These are phyloP conservation scores for Lachnellula occidentalis DNA, from an alignment of 2,329 filamentous ascomycete genomes.

Conservation along the genomic window DNA sequence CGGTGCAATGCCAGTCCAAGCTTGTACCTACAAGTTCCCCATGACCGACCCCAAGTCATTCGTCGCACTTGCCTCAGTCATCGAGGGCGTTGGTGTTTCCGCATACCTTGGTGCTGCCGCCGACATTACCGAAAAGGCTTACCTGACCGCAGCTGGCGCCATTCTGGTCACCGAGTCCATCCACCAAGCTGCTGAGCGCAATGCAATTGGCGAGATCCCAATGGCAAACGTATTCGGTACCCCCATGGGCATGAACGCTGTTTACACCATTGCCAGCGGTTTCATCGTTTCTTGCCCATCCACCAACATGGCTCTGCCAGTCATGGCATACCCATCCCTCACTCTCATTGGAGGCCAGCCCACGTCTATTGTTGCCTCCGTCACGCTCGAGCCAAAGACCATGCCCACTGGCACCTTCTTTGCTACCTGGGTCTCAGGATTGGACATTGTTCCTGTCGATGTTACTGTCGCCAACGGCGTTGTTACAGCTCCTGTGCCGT, in stretches of 20 bases:
- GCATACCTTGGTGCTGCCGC: slow-evolving; percentile 60
- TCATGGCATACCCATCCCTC: slow-evolving; percentile 54
- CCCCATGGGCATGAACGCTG: slow-evolving; percentile 51
- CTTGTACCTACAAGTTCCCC: slow-evolving; percentile 53
- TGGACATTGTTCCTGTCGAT: slow-evolving; percentile 31
- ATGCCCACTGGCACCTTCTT: slow-evolving; percentile 26
- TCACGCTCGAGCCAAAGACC: slow-evolving; percentile 24
- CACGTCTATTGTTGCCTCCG: slow-evolving; percentile 15
- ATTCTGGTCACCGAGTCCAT: slow-evolving; percentile 62
- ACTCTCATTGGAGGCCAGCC: slow-evolving; percentile 25
- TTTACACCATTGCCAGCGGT: slow-evolving; percentile 57
- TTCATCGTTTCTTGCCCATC: slow-evolving; percentile 56
- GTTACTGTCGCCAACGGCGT: slow-evolving; percentile 30
- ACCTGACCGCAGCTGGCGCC: slow-evolving; percentile 56
- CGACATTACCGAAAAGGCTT: slow-evolving; percentile 50
- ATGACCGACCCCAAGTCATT: slow-evolving; percentile 44
- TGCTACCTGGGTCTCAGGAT: slow-evolving; percentile 32
- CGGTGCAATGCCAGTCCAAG: slow-evolving; percentile 47
- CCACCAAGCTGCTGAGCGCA: slow-evolving; percentile 58
- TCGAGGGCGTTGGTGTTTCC: slow-evolving; percentile 53
- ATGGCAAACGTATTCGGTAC: slow-evolving; percentile 57
- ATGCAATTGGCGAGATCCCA: slow-evolving; percentile 42
- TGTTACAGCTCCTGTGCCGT: slow-evolving; percentile 28
- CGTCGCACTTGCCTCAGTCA: slow-evolving; percentile 46
- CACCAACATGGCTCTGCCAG: slow-evolving; percentile 49